phyloP scores from a whole-genome alignment of 352 stramenopile species.

The Phytopythium sindhum region DNA sequence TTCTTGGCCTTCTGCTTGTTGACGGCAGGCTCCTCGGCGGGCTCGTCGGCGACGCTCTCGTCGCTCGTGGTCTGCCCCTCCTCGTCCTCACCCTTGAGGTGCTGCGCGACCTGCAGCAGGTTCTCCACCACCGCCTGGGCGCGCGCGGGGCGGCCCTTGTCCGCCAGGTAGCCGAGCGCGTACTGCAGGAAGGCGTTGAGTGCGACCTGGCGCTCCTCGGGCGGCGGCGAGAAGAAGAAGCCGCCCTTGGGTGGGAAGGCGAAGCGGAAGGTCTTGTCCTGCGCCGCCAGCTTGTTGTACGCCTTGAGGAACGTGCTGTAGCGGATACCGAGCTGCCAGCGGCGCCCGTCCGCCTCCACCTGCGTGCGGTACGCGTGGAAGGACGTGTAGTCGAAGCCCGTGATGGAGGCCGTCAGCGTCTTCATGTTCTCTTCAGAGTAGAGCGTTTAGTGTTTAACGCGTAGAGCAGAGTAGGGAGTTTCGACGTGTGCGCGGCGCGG shows the following conservation, averaged over 20 bases:
- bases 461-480: too few species aligned
- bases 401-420: slow-evolving; percentile 37
- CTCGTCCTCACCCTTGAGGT: slow-evolving; percentile 15
- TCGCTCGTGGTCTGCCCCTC: slow-evolving; percentile 21
- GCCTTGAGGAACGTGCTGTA: slow-evolving; percentile 61
- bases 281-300: slow-evolving; percentile 38
- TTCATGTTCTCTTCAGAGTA: slow-evolving; percentile 13
- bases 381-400: slow-evolving; percentile 33
- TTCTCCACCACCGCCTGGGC: slow-evolving; percentile 40
- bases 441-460: too few species aligned
- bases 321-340: slow-evolving; percentile 42
- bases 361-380: slow-evolving; percentile 52
- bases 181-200: slow-evolving; percentile 61
- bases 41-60: slow-evolving; percentile 24
- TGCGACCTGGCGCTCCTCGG: slow-evolving; percentile 41
- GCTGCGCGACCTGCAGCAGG: slow-evolving; percentile 40
- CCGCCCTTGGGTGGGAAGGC: slow-evolving; percentile 62
- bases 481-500: background rate
- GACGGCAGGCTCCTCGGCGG: slow-evolving; percentile 11
- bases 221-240: slow-evolving; percentile 60
- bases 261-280: slow-evolving; percentile 43
- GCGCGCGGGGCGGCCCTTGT: slow-evolving; percentile 23
- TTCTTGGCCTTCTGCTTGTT: slow-evolving; percentile 9
- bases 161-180: slow-evolving; percentile 27
- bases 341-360: slow-evolving; percentile 20